Evolutionary conservation across 2,329 filamentous ascomycete genomes (phyloP).

Genomic region (Clonostachys chloroleuca): DNA sequence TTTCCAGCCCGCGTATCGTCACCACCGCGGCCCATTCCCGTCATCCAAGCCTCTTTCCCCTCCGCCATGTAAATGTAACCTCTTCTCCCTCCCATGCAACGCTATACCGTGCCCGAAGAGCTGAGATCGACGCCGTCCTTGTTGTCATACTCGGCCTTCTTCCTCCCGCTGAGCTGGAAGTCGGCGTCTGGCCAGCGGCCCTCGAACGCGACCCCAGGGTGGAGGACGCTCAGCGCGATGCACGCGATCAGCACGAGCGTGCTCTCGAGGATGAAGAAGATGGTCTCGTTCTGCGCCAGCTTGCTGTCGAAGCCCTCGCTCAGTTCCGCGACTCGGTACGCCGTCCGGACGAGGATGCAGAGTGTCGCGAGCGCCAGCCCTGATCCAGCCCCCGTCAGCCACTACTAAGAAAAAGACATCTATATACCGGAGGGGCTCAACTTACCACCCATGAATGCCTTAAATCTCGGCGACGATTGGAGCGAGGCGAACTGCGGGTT

Average conservation of each 20-base stretch:
- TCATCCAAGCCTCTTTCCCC: too few relatives aligned
- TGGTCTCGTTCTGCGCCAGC: constrained; percentile 44
- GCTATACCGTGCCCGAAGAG: too few relatives aligned
- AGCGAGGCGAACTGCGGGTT: background rate
- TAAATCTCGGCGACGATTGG: background rate
- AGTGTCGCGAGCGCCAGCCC: constrained; percentile 5
- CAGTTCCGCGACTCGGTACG: constrained; percentile 60
- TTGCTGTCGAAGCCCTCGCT: constrained; percentile 53
- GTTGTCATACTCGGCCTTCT: too few relatives aligned
- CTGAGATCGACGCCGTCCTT: too few relatives aligned
- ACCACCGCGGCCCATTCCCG: too few relatives aligned
- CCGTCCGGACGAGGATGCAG: constrained; percentile 52
- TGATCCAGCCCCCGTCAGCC: background rate
- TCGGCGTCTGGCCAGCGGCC: too few relatives aligned
- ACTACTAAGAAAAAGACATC: too few relatives aligned
- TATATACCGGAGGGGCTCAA: background rate
- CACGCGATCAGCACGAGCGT: constrained; percentile 38
- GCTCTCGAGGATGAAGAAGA: constrained; percentile 52
- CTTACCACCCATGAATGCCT: background rate
- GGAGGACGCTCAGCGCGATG: constrained; percentile 28
- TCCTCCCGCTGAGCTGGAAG: too few relatives aligned
- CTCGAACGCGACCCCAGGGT: constrained; percentile 3
- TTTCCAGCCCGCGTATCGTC: too few relatives aligned
- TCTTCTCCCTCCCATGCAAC: too few relatives aligned
- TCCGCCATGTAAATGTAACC: too few relatives aligned